Evolutionary conservation across 2,329 filamentous ascomycete species (phyloP).

Genomic region (Microdochium bolleyi): DNA sequence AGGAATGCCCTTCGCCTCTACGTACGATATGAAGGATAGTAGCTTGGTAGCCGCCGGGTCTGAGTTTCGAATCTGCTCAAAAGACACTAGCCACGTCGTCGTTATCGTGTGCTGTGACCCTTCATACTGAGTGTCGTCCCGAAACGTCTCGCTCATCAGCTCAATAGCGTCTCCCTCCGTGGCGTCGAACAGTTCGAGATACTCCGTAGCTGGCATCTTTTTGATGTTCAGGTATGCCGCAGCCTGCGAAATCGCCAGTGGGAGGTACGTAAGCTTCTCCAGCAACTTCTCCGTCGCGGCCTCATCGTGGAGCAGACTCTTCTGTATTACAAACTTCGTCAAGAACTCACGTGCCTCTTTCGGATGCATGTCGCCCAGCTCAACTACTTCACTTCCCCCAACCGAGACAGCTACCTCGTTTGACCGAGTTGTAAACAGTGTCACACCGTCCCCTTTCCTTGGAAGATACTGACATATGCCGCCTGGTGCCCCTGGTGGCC

Average conservation of each 20-base stretch:
- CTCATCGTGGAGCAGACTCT: slow-evolving; percentile 7
- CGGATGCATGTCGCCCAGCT: slow-evolving; percentile 18
- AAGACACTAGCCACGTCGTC: slow-evolving; percentile 30
- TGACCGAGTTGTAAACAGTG: slow-evolving; percentile 29
- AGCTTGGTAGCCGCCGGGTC: slow-evolving; percentile 22
- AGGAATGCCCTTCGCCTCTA: slow-evolving; percentile 30
- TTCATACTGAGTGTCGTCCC: slow-evolving; percentile 21
- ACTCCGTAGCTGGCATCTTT: slow-evolving; percentile 14
- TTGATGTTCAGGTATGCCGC: slow-evolving; percentile 28
- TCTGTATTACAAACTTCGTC: slow-evolving; percentile 12
- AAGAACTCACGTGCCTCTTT: slow-evolving; percentile 18
- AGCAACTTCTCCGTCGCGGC: slow-evolving; percentile 13
- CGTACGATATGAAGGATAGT: slow-evolving; percentile 28
- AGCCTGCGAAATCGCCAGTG: slow-evolving; percentile 29
- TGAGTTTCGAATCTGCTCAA: slow-evolving; percentile 23
- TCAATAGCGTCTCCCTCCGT: slow-evolving; percentile 20
- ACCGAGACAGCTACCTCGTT: slow-evolving; percentile 18
- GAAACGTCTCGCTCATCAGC: slow-evolving; percentile 24
- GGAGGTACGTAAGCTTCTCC: slow-evolving; percentile 25
- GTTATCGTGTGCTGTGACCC: slow-evolving; percentile 24
- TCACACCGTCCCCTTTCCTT: slow-evolving; percentile 17
- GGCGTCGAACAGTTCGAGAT: slow-evolving; percentile 22
- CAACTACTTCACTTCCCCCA: slow-evolving; percentile 15
- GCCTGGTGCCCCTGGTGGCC: slow-evolving; percentile 1
- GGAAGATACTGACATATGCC: slow-evolving; percentile 22